Evolutionary conservation across 371 early-diverging fungal species (phyloP).

Genomic region (Mortierella sp.): DNA sequence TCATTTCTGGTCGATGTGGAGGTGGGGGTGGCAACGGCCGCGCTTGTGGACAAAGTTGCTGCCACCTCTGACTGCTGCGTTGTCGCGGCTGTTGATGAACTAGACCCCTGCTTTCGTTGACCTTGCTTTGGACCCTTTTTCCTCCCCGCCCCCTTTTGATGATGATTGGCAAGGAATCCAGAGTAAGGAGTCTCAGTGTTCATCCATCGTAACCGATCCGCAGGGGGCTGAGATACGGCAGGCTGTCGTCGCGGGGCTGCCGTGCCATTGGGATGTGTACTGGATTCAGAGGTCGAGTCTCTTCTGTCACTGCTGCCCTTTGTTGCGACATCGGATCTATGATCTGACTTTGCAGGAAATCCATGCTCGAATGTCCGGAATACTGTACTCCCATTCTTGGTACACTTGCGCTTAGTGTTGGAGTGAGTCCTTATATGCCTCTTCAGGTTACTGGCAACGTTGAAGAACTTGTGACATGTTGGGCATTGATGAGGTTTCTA

Average conservation of each 20-base stretch:
- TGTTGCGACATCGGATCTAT: neutral
- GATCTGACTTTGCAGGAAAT: neutral
- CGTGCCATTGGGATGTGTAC: neutral
- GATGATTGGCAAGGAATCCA: neutral
- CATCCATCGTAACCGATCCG: conserved; percentile 28
- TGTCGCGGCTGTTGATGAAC: neutral
- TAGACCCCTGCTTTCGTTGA: neutral
- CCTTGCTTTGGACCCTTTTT: neutral
- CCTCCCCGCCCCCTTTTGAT: neutral
- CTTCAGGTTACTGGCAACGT: conserved; percentile 47
- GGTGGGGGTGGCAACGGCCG: too few relatives aligned
- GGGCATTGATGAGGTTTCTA: conserved; percentile 42
- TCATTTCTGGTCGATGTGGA: too few relatives aligned
- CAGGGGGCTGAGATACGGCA: neutral
- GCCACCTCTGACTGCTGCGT: too few relatives aligned
- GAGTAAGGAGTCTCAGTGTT: conserved; percentile 17
- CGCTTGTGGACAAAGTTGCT: too few relatives aligned
- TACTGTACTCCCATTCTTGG: conserved; percentile 18
- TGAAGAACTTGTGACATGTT: conserved; percentile 26
- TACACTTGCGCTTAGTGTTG: conserved; percentile 27
- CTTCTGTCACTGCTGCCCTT: neutral
- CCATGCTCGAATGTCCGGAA: conserved; percentile 34
- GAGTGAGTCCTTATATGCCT: conserved; percentile 33
- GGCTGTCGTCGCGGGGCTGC: conserved; percentile 1
- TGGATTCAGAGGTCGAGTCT: neutral